phyloP scores from a whole-genome alignment of 2,329 filamentous ascomycete genomes.

The Trichophyton verrucosum region DNA sequence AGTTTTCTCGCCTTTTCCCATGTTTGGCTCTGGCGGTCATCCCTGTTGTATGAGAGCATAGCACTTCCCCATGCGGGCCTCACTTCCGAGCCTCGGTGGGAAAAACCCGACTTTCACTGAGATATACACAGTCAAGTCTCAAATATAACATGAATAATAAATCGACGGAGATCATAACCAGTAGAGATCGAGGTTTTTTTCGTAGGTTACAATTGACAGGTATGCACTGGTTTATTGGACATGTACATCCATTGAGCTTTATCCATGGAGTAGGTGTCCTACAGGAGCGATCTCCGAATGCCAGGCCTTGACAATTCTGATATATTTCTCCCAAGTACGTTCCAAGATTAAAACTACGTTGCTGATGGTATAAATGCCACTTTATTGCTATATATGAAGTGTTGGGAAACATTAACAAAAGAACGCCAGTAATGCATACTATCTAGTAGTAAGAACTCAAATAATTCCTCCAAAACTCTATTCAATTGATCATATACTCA shows the following conservation, averaged over 20 bases:
- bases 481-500: neutral
- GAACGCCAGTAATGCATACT: neutral
- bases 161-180: neutral
- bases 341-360: neutral
- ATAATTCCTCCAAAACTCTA: neutral
- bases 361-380: neutral
- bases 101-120: neutral
- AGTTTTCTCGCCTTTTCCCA: conserved; percentile 6
- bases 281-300: no score
- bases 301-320: no score
- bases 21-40: neutral
- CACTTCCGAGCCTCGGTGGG: conserved; percentile 1
- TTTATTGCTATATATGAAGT: neutral
- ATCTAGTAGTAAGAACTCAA: neutral
- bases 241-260: no score
- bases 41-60: neutral
- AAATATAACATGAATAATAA: neutral
- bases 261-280: no score
- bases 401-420: neutral
- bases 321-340: no score
- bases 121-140: conserved; percentile 2
- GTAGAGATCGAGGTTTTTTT: neutral
- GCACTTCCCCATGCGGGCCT: neutral
- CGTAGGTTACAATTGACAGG: neutral
- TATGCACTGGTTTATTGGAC: no score